These are phyloP conservation scores for Calonectria multiphialidica DNA, from an alignment of 2,329 filamentous ascomycete genomes.

Conservation along the genomic window DNA sequence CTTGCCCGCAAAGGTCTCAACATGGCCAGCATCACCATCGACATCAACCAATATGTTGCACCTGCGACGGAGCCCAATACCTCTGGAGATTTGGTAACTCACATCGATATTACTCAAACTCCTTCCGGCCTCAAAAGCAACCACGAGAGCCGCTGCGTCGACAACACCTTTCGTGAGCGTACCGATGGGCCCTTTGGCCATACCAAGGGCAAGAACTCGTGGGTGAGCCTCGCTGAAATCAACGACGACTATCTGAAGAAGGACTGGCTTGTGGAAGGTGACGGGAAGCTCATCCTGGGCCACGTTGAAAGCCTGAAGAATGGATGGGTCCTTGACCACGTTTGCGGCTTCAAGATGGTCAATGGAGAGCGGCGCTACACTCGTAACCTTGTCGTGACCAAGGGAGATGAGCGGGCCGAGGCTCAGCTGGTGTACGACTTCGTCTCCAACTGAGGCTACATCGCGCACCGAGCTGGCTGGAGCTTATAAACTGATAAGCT, in stretches of 20 bases:
- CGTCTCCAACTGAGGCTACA: constrained; percentile 24
- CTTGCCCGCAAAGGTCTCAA: constrained; percentile 79
- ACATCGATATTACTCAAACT: constrained; percentile 80
- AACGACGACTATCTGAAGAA: constrained; percentile 67
- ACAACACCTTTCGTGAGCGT: constrained; percentile 70
- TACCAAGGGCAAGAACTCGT: constrained; percentile 71
- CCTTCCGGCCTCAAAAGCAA: constrained; percentile 79
- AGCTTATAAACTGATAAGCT: too few species aligned
- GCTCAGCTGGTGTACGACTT: constrained; percentile 70
- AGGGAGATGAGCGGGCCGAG: constrained; percentile 61
- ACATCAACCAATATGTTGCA: constrained; percentile 67
- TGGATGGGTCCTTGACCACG: constrained; percentile 69
- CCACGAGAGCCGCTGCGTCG: constrained; percentile 65
- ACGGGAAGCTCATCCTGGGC: constrained; percentile 74
- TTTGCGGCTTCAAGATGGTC: constrained; percentile 71
- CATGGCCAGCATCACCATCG: constrained; percentile 76
- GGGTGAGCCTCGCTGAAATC: constrained; percentile 60
- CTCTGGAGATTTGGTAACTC: constrained; percentile 58
- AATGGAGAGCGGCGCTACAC: constrained; percentile 65
- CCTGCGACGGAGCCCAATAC: constrained; percentile 55
- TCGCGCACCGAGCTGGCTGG: too few species aligned
- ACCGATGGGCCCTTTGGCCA: constrained; percentile 84
- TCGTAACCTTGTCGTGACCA: constrained; percentile 65
- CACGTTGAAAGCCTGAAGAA: constrained; percentile 65
- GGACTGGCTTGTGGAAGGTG: constrained; percentile 71